phyloP scores from a whole-genome alignment of 768 basidiomycete genomes.

The Cystobasidium onofrii region DNA sequence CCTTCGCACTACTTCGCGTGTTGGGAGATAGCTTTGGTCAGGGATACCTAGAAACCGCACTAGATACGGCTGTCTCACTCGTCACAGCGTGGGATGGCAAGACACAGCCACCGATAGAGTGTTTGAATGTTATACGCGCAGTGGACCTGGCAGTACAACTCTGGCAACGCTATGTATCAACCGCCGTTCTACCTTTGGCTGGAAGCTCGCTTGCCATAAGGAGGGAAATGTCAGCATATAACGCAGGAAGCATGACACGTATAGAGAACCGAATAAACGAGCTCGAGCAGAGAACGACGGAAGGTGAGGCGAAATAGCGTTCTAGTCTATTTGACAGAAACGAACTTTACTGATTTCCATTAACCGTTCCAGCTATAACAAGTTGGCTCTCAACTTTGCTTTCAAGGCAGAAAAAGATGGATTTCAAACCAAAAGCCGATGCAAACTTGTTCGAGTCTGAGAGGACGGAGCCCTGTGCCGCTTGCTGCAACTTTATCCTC shows the following conservation, averaged over 20 bases:
- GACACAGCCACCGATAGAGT: conserved; percentile 67
- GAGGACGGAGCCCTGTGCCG: conserved; percentile 83
- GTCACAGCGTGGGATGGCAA: conserved; percentile 68
- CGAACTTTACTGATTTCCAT: background rate
- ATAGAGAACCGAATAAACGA: conserved; percentile 74
- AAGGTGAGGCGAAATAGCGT: conserved; percentile 52
- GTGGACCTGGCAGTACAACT: conserved; percentile 86
- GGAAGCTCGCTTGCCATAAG: conserved; percentile 68
- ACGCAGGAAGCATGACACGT: conserved; percentile 73
- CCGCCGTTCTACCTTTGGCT: conserved; percentile 78
- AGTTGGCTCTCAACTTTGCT: conserved; percentile 68
- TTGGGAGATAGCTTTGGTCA: conserved; percentile 76
- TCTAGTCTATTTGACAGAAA: no score
- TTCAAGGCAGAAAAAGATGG: conserved; percentile 84
- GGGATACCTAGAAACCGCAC: conserved; percentile 78
- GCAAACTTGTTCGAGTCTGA: conserved; percentile 88
- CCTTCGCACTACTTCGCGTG: conserved; percentile 69
- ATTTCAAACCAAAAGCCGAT: conserved; percentile 95
- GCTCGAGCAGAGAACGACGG: conserved; percentile 69
- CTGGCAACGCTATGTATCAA: conserved; percentile 92
- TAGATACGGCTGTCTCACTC: conserved; percentile 74
- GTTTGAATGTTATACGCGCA: conserved; percentile 58
- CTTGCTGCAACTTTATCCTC: conserved; percentile 75
- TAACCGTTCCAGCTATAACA: conserved; percentile 60
- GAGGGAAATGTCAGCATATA: conserved; percentile 86